Evolutionary conservation across 148 eudicot species (phyloP), one percentile per base, ranked within the genome.

Genomic region (Oxyria digyna): DNA sequence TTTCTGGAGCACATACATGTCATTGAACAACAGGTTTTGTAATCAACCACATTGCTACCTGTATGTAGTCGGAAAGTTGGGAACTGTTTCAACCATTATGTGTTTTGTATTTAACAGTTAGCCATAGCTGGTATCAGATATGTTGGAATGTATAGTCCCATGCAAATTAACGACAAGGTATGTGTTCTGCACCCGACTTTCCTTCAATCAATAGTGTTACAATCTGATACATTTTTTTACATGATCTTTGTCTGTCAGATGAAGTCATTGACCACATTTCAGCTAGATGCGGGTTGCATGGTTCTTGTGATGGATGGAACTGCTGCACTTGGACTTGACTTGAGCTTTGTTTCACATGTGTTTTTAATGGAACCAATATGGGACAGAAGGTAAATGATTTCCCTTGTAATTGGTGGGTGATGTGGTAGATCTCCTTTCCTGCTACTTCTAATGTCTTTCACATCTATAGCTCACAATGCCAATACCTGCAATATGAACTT

Each of bases 251-350:
- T 52, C n/a, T 66, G 42, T 64, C 89, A 94, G 99, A 83, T 88
- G 86, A 94, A 91, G 82, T 85, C 97, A 13, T 78, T 94, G 64
- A 67, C 81, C 52, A 74, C 80, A 41, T 94, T 90, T 80, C 93
- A 90, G 82, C 76, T 83, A 57, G 93, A 90, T 82, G 76, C 83
- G 57, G 74, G 74, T 62, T 90, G 93, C 80, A 85, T 84, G 95
- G 99, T 80, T 75, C 89, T 94, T 80, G 70, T 94, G 74, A 94
- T 94, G 99, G 99, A 94, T 81, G 99, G 99, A 85, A 90, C 83
- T 82, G 97, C 91, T 62, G 99, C 99, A 35, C 75, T 94, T 69
- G 99, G 99, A 77, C 91, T 94, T 75, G 99, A 94, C 85, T 83
- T 94, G 84, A 90, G 99, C 84, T 94, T 90, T 75, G 99, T 94